Evolutionary conservation across 169 alveolate genomes (phyloP), one percentile per base, ranked within the genome.

Genomic region (Eimeria praecox): DNA sequence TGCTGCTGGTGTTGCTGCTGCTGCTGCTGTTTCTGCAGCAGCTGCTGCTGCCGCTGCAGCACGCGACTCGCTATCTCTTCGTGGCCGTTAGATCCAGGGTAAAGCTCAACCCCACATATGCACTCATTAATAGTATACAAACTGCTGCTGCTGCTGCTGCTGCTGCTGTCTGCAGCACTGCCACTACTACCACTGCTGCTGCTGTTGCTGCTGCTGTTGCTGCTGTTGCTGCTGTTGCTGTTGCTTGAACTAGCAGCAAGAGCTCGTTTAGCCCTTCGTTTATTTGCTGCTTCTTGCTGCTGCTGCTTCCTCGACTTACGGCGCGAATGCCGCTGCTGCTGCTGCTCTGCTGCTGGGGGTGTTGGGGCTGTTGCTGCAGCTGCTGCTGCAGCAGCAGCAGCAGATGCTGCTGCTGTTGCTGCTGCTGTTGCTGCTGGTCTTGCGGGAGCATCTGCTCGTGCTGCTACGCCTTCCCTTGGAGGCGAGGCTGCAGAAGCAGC

Each of bases 21-120:
- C 69, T 2, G 69, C 73, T 44, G 71, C 90, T 82, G 73, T 46
- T 82, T 82, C 30, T 38, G 59, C 30, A 52, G 90, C 49, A 82
- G 27, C 40, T n/a, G 90, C 73, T 82, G 90, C 44, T 82, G 90
- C 90, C 90, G 90, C 90, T 27, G 90, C 54, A 82, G 90, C 71
- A 82, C 90, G 40, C 90, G 90, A n/a, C 12, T 30, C n/a, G 71
- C 90, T 44, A 82, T 82, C 71, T 82, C 90, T 16, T 82, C 90
- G 56, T 49, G 71, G 12, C 71, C 90, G 44, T 49, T 44, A 16
- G 46, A n/a, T 64, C 90, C 90, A 24, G 90, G 90, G 73, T 30
- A 73, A 12, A 82, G 90, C 20, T 82, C 56, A 4, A 33, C 52
- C 71, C 90, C 90, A 46, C 90, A 82, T n/a, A 82, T 44, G 90